Percentiles rank a stretch among this genome's conserved stretches.
phyloP scores from a whole-genome alignment of 768 basidiomycete genomes.

The Mycena filopes region DNA sequence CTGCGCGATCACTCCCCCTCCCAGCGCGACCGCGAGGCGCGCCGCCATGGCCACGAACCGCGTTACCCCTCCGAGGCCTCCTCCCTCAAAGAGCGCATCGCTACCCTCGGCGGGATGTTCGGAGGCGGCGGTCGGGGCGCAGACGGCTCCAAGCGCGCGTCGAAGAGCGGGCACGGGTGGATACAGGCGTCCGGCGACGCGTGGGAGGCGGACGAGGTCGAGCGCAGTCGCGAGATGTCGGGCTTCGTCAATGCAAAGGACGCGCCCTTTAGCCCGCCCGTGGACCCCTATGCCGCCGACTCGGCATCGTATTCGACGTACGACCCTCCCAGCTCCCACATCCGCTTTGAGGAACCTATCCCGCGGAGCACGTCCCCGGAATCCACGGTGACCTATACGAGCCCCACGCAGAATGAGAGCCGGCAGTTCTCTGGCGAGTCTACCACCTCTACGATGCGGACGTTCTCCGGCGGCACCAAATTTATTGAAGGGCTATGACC shows the following conservation, averaged over 20 bases:
- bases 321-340: slow-evolving; percentile 30
- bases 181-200: slow-evolving; percentile 39
- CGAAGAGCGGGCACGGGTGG: slow-evolving; percentile 28
- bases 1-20: slow-evolving; percentile 60
- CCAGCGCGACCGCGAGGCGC: slow-evolving; percentile 49
- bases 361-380: slow-evolving; percentile 17
- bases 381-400: not conserved
- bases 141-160: not conserved
- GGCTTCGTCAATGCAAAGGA: slow-evolving; percentile 18
- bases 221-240: slow-evolving; percentile 24
- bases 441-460: slow-evolving; percentile 25
- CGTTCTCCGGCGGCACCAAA: slow-evolving; percentile 35
- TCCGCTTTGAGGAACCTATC: slow-evolving; percentile 8
- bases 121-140: not conserved
- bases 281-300: slow-evolving; percentile 5
- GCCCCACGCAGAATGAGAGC: not conserved
- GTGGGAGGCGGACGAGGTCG: slow-evolving; percentile 30
- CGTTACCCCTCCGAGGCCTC: slow-evolving; percentile 17
- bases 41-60: slow-evolving; percentile 37
- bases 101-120: not conserved
- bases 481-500: slow-evolving; percentile 32
- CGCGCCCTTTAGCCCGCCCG: slow-evolving; percentile 25
- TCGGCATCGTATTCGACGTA: slow-evolving; percentile 13
- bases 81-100: not conserved
- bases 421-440: slow-evolving; percentile 29